Evolutionary conservation across 768 basidiomycete genomes (phyloP).

Genomic region (Mrakia blollopis): DNA sequence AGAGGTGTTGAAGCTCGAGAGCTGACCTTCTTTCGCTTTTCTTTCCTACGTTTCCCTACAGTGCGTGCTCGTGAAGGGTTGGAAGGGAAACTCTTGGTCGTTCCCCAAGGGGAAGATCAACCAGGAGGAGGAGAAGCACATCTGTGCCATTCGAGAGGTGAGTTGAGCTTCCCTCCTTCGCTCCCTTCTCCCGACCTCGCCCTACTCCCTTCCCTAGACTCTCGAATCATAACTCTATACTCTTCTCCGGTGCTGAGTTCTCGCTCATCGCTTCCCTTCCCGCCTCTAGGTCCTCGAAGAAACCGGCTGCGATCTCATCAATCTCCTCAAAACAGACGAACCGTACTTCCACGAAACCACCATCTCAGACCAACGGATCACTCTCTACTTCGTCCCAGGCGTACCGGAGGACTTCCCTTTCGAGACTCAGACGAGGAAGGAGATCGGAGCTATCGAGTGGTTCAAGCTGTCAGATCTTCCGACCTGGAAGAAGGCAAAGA

Average conservation of each 20-base stretch:
- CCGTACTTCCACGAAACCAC: conserved; percentile 73
- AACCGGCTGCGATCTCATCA: conserved; percentile 74
- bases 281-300: conserved; percentile 79
- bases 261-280: background rate
- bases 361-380: conserved; percentile 73
- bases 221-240: too few relatives aligned
- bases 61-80: conserved; percentile 97
- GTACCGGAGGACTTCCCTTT: conserved; percentile 85
- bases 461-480: conserved; percentile 83
- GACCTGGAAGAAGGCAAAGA: conserved; percentile 68
- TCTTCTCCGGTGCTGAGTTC: too few relatives aligned
- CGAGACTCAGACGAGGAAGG: conserved; percentile 90
- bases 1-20: background rate
- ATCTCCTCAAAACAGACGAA: conserved; percentile 47
- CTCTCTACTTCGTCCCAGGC: conserved; percentile 80
- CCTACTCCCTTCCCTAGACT: background rate
- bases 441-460: conserved; percentile 99
- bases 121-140: conserved; percentile 73
- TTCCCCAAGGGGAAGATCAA: conserved; percentile 99
- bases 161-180: conserved; percentile 35
- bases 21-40: background rate
- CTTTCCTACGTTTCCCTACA: conserved; percentile 42
- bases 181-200: background rate
- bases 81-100: conserved; percentile 97
- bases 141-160: conserved; percentile 90